phyloP scores from a whole-genome alignment of 2,329 filamentous ascomycete species.

The Elsinoe perseae region DNA sequence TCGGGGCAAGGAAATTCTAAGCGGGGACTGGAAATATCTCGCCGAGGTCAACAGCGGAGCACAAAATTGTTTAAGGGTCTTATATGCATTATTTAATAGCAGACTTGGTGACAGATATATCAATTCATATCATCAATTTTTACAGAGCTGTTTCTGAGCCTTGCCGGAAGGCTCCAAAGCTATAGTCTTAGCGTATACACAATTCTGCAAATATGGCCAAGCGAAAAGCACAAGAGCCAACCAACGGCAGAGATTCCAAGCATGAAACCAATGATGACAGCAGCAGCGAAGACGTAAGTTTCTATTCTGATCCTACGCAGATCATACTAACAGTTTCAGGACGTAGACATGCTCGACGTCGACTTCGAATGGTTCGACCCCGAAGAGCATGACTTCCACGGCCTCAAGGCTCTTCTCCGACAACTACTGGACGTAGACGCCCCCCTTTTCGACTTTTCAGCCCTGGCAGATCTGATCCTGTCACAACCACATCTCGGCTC shows the following conservation, averaged over 20 bases:
- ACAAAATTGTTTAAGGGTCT: background rate
- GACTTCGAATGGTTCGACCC: constrained; percentile 99
- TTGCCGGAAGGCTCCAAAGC: too few species aligned
- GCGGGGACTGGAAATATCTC: background rate
- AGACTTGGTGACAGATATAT: too few species aligned
- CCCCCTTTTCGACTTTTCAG: constrained; percentile 77
- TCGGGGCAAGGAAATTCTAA: background rate
- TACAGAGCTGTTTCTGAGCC: background rate
- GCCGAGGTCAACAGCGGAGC: background rate
- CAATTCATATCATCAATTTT: background rate
- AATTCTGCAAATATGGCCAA: constrained; percentile 40
- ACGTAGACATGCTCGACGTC: constrained; percentile 85
- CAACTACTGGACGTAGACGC: constrained; percentile 89
- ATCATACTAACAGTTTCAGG: constrained; percentile 43
- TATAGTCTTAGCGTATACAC: background rate
- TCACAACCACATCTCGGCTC: constrained; percentile 82
- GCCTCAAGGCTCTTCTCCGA: constrained; percentile 78
- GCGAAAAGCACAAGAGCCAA: constrained; percentile 41
- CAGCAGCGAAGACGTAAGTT: constrained; percentile 26
- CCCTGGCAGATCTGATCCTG: constrained; percentile 75
- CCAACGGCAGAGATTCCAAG: constrained; percentile 35
- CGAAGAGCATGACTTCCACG: constrained; percentile 87
- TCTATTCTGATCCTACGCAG: background rate
- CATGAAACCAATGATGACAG: constrained; percentile 33
- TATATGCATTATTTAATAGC: too few species aligned